Conservation (phyloP, 2,329 filamentous ascomycete species). For the Colletotrichum acutatum region DNA sequence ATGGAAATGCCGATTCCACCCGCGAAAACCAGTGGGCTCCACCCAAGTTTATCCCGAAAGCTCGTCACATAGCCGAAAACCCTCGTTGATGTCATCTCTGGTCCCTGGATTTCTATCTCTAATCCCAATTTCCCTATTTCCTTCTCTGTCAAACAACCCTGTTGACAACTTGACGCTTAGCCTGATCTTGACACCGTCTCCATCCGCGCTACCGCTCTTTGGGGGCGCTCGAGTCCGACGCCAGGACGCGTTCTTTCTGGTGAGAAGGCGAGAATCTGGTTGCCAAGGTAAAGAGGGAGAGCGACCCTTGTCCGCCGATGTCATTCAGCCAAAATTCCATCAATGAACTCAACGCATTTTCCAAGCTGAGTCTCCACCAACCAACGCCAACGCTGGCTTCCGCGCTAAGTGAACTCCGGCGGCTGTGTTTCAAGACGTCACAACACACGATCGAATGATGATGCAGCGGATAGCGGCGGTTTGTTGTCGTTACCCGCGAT, state of each 20-base stretch:
- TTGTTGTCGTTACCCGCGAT: background rate
- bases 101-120: conserved; percentile 4
- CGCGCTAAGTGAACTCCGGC: background rate
- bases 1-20: conserved; percentile 29
- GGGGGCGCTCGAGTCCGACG: background rate
- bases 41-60: conserved; percentile 26
- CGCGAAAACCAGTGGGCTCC: conserved; percentile 26
- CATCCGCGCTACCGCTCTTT: background rate
- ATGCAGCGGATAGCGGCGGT: background rate
- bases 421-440: conserved; percentile 14
- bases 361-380: background rate
- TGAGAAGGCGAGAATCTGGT: background rate
- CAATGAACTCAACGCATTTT: conserved; percentile 32
- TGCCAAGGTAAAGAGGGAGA: conserved; percentile 1
- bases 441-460: background rate
- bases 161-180: conserved; percentile 2
- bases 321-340: conserved; percentile 25
- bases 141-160: background rate
- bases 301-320: background rate
- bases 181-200: background rate
- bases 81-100: conserved; percentile 35
- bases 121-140: background rate
- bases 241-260: background rate
- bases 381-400: background rate
- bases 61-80: conserved; percentile 35